Conservation (phyloP, 805 yeast species). For the Saccharomycopsis selenospora region DNA sequence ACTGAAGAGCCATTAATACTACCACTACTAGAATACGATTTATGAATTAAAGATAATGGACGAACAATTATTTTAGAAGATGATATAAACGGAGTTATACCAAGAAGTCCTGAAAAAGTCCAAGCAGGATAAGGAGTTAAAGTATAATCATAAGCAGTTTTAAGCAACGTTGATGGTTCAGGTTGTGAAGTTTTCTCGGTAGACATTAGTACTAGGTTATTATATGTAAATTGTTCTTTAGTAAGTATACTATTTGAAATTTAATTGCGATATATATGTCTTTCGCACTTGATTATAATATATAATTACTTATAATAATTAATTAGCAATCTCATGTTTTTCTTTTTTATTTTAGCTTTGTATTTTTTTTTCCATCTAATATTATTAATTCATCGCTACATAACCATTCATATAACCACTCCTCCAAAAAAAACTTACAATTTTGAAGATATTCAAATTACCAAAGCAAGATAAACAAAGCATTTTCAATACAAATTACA, state of each 20-base stretch:
- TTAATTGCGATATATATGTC: too few relatives aligned
- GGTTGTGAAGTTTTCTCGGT: not conserved
- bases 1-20: slow-evolving; percentile 40
- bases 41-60: slow-evolving; percentile 12
- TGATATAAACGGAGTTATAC: slow-evolving; percentile 32
- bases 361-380: too few relatives aligned
- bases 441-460: not conserved
- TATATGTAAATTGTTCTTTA: too few relatives aligned
- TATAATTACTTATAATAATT: too few relatives aligned
- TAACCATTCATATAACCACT: not conserved
- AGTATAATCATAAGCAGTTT: slow-evolving; percentile 26
- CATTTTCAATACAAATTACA: too few relatives aligned
- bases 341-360: too few relatives aligned
- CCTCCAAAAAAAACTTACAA: not conserved
- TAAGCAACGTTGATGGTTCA: not conserved
- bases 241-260: too few relatives aligned
- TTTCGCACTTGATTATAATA: too few relatives aligned
- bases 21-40: slow-evolving; percentile 35
- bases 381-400: too few relatives aligned
- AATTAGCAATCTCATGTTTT: too few relatives aligned
- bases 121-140: slow-evolving; percentile 44
- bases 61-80: slow-evolving; percentile 27
- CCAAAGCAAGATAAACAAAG: not conserved
- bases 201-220: too few relatives aligned
- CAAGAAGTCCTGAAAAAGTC: slow-evolving; percentile 32